A percentile compares a stretch with the other conserved stretches of the same genome.
Evolutionary conservation across 495 filamentous ascomycete genomes (phyloP).

Genomic region (Hypoxylon rickii): DNA sequence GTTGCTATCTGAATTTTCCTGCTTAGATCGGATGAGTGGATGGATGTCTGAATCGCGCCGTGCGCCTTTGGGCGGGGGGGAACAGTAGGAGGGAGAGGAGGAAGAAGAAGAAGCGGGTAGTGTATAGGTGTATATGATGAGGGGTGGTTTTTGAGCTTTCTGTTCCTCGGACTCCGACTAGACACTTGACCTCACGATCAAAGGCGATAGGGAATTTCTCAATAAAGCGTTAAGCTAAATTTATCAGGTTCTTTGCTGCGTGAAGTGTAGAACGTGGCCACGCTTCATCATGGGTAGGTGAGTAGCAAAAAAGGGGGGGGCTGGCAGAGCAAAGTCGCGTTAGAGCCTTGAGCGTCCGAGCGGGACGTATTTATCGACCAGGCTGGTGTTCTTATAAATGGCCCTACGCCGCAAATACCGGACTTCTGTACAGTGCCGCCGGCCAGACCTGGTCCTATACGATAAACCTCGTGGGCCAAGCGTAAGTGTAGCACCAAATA

Average conservation of each 20-base stretch:
- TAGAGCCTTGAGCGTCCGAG: neutral
- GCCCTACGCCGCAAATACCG: neutral
- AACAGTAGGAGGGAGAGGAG: neutral
- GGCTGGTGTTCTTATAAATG: no score
- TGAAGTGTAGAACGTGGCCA: no score
- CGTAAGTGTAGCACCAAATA: constrained; percentile 19
- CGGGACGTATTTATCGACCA: no score
- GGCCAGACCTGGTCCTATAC: constrained; percentile 8
- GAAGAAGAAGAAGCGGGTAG: no score
- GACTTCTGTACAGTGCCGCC: neutral
- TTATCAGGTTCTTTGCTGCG: neutral
- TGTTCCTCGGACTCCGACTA: constrained; percentile 17
- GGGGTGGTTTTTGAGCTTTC: constrained; percentile 14
- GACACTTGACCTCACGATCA: constrained; percentile 35
- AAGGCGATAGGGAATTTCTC: constrained; percentile 12
- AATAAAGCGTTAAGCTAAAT: no score
- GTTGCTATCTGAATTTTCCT: constrained; percentile 5
- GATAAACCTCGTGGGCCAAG: constrained; percentile 12
- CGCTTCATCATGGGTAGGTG: no score
- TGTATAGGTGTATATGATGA: no score
- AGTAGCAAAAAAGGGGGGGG: no score
- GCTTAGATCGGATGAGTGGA: constrained; percentile 6
- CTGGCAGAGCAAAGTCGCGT: neutral
- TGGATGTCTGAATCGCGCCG: constrained; percentile 6
- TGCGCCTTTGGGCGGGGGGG: constrained; percentile 8